Evolutionary conservation across 306 rosid species (phyloP).

Genomic region (Vigna mungo): DNA sequence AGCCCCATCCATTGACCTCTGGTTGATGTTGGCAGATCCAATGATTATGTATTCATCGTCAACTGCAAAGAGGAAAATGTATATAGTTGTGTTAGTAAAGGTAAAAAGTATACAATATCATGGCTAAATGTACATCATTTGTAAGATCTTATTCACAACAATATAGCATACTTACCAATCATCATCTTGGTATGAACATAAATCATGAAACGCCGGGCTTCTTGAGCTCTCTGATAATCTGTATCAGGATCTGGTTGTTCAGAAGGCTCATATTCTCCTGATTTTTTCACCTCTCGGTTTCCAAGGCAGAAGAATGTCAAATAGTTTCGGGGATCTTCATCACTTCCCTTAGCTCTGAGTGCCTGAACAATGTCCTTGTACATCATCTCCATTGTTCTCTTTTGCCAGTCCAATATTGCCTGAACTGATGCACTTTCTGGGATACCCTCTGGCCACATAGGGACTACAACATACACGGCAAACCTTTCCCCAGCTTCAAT

Average conservation of each 20-base stretch:
- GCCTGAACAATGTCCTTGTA: conserved; percentile 67
- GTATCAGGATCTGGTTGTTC: conserved; percentile 66
- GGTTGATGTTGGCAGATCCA: conserved; percentile 87
- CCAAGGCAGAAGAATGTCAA: conserved; percentile 87
- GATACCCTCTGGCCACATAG: conserved; percentile 85
- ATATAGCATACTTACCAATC: conserved; percentile 60
- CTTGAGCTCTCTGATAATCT: conserved; percentile 69
- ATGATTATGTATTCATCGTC: conserved; percentile 78
- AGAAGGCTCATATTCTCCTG: conserved; percentile 69
- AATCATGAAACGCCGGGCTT: conserved; percentile 76
- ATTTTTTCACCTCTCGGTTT: conserved; percentile 72
- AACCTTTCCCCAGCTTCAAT: conserved; percentile 80
- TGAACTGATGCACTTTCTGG: conserved; percentile 82
- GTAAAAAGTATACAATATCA: neutral
- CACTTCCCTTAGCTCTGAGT: conserved; percentile 62
- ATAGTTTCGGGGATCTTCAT: conserved; percentile 76
- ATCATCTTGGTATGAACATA: conserved; percentile 83
- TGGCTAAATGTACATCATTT: neutral
- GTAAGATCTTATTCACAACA: conserved; percentile 20
- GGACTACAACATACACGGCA: conserved; percentile 67
- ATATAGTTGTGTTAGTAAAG: neutral
- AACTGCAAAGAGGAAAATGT: conserved; percentile 49
- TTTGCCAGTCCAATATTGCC: conserved; percentile 86
- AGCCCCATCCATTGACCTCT: conserved; percentile 81
- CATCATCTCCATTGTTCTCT: conserved; percentile 81